A percentile compares a stretch with the other conserved stretches of the same genome.
Conservation (phyloP, 2,329 filamentous ascomycete genomes). For the Juglanconis sp. region DNA sequence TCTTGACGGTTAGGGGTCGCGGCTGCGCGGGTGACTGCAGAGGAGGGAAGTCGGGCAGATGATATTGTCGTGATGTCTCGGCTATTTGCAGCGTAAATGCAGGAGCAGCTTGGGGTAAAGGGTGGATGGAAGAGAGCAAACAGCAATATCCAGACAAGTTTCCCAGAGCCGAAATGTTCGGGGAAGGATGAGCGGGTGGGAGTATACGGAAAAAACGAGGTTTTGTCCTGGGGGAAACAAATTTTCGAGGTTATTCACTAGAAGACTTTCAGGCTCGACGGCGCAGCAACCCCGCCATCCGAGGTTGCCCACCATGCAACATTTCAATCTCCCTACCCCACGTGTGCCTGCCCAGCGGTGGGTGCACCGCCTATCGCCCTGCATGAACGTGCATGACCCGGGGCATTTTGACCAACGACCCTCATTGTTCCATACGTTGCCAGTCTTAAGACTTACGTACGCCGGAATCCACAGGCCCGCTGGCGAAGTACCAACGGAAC, state of each 20-base stretch:
- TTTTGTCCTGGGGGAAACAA: background rate
- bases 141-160: background rate
- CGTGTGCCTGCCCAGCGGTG: too few relatives aligned
- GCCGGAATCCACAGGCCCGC: too few relatives aligned
- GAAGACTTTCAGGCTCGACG: background rate
- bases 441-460: too few relatives aligned
- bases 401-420: too few relatives aligned
- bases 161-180: background rate
- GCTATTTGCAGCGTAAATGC: slow-evolving; percentile 7
- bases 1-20: slow-evolving; percentile 41
- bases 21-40: slow-evolving; percentile 10
- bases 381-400: too few relatives aligned
- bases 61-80: slow-evolving; percentile 5
- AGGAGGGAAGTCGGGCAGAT: background rate
- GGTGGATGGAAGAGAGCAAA: background rate
- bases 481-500: too few relatives aligned
- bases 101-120: background rate
- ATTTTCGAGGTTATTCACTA: background rate
- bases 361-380: too few relatives aligned
- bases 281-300: background rate
- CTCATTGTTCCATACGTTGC: too few relatives aligned
- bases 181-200: background rate
- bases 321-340: too few relatives aligned
- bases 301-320: background rate
- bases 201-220: background rate